These are phyloP conservation scores for Plasmodium knowlesi DNA, from an alignment of 169 alveolate species.

Conservation along the genomic window DNA sequence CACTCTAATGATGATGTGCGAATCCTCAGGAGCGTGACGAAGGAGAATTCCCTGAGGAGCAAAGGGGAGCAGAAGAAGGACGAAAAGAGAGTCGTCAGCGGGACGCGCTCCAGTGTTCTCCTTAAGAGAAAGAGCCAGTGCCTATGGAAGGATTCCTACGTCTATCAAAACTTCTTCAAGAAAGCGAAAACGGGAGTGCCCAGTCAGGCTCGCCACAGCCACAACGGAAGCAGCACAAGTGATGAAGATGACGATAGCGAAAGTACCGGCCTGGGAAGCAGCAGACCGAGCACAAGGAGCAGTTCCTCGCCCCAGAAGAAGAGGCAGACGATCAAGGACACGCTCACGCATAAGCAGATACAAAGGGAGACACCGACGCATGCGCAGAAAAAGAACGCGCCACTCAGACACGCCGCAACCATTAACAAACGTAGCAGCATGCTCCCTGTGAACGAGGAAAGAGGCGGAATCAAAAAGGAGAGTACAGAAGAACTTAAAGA, in stretches of 20 bases:
- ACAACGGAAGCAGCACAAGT: neutral
- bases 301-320: neutral
- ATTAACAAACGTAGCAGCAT: neutral
- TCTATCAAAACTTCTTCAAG: neutral
- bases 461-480: neutral
- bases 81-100: neutral
- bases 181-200: neutral
- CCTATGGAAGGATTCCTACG: neutral
- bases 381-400: neutral
- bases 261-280: neutral
- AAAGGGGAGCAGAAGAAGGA: neutral
- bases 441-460: neutral
- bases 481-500: neutral
- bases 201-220: neutral
- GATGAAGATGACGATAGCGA: neutral
- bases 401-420: neutral
- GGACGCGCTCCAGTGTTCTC: conserved; percentile 7
- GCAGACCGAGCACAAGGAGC: neutral
- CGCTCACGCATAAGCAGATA: too few species aligned
- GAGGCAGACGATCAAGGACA: too few species aligned
- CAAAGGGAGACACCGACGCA: neutral
- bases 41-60: neutral
- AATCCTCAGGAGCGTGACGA: neutral
- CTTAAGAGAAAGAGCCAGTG: conserved; percentile 4
- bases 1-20: neutral